Conservation (phyloP, 2,329 filamentous ascomycete genomes). For the Beauveria caledonica region DNA sequence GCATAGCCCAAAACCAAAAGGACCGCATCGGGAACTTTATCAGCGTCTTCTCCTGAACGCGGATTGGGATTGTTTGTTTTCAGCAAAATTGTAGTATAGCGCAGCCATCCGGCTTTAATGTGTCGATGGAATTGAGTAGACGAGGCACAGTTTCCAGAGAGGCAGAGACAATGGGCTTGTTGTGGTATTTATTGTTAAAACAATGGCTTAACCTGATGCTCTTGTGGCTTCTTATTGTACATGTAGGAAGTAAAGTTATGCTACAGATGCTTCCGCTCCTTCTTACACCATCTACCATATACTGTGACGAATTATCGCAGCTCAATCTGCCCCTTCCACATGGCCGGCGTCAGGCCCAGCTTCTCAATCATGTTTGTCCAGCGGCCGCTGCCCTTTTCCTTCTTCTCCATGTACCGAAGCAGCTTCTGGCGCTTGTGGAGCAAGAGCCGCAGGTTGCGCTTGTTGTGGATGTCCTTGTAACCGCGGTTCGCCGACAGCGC, state of each 20-base stretch:
- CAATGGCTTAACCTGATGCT: conserved; percentile 8
- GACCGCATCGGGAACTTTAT: conserved; percentile 98
- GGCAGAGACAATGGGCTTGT: not conserved
- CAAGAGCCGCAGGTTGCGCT: conserved; percentile 76
- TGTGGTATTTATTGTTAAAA: conserved; percentile 4
- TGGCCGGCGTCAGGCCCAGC: conserved; percentile 77
- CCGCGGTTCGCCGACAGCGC: conserved; percentile 59
- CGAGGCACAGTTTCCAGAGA: not conserved
- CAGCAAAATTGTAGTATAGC: conserved; percentile 36
- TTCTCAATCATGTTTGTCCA: conserved; percentile 82
- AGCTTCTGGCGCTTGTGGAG: conserved; percentile 87
- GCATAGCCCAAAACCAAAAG: conserved; percentile 99
- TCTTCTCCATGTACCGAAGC: conserved; percentile 75
- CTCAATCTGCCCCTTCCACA: conserved; percentile 81
- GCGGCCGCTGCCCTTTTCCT: conserved; percentile 83
- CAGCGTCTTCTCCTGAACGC: conserved; percentile 66
- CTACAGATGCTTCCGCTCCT: conserved; percentile 26
- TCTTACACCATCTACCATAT: conserved; percentile 12
- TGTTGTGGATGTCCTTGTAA: conserved; percentile 87
- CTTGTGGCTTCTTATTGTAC: conserved; percentile 36
- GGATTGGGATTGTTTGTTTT: conserved; percentile 17
- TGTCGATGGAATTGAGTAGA: conserved; percentile 20
- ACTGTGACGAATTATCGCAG: conserved; percentile 20
- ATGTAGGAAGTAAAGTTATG: conserved; percentile 37
- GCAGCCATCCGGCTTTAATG: conserved; percentile 29